phyloP scores from a whole-genome alignment of 1,139 yeast genomes.

The Saccharomyces hybrid region DNA sequence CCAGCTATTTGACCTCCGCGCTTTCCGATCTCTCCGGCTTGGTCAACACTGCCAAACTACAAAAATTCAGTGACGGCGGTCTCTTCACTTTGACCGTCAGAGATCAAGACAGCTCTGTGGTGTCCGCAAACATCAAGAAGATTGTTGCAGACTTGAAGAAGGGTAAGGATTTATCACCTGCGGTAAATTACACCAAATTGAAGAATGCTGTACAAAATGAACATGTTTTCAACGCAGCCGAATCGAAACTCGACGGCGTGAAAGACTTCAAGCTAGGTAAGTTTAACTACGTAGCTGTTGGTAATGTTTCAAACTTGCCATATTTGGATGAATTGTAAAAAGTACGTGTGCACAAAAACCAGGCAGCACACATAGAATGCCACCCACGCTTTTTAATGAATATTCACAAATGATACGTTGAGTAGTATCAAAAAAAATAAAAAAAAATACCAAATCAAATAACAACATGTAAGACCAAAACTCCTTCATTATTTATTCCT shows the following conservation, averaged over 20 bases:
- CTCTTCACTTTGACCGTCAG: constrained; percentile 66
- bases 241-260: constrained; percentile 40
- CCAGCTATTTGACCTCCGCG: constrained; percentile 66
- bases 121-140: constrained; percentile 54
- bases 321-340: constrained; percentile 75
- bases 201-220: constrained; percentile 37
- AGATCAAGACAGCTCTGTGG: constrained; percentile 51
- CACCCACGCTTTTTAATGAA: background rate
- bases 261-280: constrained; percentile 51
- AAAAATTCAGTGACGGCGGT: constrained; percentile 73
- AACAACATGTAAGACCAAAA: background rate
- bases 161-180: constrained; percentile 42
- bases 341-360: no score
- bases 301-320: constrained; percentile 83
- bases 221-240: constrained; percentile 20
- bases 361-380: no score
- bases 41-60: constrained; percentile 48
- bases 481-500: background rate
- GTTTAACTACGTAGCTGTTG: constrained; percentile 84
- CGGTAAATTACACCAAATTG: constrained; percentile 41
- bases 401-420: background rate
- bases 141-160: constrained; percentile 50
- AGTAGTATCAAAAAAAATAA: background rate
- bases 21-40: constrained; percentile 44
- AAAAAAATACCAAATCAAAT: background rate